Conservation (phyloP, 805 yeast genomes). For the Myxozyma mucilagina region DNA sequence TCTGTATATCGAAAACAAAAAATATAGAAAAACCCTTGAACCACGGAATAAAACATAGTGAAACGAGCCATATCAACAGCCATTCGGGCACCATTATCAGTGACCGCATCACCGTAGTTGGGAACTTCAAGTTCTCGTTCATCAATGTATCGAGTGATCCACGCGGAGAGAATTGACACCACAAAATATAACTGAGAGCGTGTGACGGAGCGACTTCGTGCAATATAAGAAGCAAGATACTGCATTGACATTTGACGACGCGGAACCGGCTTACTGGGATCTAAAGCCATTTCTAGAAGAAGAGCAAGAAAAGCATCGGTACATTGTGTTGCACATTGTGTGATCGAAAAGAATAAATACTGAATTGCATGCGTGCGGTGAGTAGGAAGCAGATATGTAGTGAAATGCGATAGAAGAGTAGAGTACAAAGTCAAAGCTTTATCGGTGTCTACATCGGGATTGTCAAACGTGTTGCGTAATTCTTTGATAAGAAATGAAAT, state of each 20-base stretch:
- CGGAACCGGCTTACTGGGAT: conserved; percentile 64
- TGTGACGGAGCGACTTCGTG: conserved; percentile 75
- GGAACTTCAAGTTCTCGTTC: conserved; percentile 85
- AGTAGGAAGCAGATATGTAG: conserved; percentile 82
- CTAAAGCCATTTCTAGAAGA: conserved; percentile 79
- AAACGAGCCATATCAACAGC: conserved; percentile 71
- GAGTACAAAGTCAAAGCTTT: conserved; percentile 69
- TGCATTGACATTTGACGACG: conserved; percentile 87
- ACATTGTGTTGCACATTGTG: conserved; percentile 79
- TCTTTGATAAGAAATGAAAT: conserved; percentile 57
- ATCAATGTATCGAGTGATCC: conserved; percentile 77
- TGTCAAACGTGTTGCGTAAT: conserved; percentile 52
- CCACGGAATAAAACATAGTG: conserved; percentile 83
- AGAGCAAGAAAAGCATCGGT: conserved; percentile 82
- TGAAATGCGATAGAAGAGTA: conserved; percentile 73
- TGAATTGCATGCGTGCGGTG: conserved; percentile 89
- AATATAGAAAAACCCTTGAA: conserved; percentile 86
- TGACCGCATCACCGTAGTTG: background rate
- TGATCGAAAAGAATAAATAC: conserved; percentile 73
- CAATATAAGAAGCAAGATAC: conserved; percentile 84
- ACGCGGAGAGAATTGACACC: conserved; percentile 74
- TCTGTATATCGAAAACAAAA: conserved; percentile 81
- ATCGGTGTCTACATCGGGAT: conserved; percentile 51
- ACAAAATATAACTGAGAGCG: conserved; percentile 77
- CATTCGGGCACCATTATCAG: conserved; percentile 41